Conservation (phyloP, 768 basidiomycete genomes). For the Tephrocybe sp. region DNA sequence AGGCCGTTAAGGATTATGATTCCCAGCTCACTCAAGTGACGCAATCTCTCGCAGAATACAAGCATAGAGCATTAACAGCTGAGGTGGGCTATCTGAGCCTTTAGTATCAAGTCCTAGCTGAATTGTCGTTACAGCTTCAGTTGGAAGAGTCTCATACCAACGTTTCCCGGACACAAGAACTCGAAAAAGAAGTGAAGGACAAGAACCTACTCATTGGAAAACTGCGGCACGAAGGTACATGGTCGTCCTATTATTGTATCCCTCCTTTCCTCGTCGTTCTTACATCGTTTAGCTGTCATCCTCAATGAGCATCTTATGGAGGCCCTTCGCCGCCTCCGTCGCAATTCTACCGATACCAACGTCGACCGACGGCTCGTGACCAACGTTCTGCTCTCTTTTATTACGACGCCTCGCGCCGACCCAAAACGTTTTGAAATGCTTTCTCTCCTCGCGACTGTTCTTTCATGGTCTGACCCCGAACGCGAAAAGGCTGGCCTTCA, state of each 20-base stretch:
- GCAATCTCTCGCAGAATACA: constrained; percentile 85
- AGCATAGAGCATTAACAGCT: constrained; percentile 82
- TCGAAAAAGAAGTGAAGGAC: constrained; percentile 93
- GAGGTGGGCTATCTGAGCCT: constrained; percentile 54
- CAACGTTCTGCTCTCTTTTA: constrained; percentile 89
- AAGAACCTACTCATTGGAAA: constrained; percentile 96
- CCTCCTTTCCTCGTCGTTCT: not conserved
- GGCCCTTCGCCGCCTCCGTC: constrained; percentile 90
- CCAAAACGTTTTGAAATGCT: constrained; percentile 98
- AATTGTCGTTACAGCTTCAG: constrained; percentile 47
- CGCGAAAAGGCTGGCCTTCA: constrained; percentile 90
- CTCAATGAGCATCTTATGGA: constrained; percentile 98
- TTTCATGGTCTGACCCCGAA: constrained; percentile 92
- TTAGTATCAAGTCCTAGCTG: not conserved
- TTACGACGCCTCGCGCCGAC: constrained; percentile 88
- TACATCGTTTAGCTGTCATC: constrained; percentile 71
- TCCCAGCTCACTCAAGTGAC: constrained; percentile 68
- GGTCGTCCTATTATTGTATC: constrained; percentile 15
- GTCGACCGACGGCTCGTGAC: constrained; percentile 94
- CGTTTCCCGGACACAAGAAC: constrained; percentile 61
- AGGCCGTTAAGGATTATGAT: constrained; percentile 83
- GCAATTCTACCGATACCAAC: constrained; percentile 84
- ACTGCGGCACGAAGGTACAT: constrained; percentile 86
- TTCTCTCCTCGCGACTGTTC: constrained; percentile 79
- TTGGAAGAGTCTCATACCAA: constrained; percentile 73